Evolutionary conservation across 306 rosid genomes (phyloP).

Genomic region (Rosa rugosa): DNA sequence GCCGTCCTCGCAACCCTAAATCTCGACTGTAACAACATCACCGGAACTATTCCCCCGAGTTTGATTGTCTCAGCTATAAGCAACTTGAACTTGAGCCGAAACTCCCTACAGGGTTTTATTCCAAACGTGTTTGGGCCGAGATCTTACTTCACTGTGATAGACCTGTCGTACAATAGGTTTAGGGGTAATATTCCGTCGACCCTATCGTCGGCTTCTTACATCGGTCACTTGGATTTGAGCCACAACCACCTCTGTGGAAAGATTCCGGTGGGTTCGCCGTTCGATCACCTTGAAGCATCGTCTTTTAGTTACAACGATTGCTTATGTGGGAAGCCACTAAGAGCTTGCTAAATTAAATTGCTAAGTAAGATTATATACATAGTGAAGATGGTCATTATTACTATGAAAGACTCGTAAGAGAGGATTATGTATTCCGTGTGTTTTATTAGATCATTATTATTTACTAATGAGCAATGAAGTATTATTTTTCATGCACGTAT

Average conservation of each 20-base stretch:
- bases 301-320: constrained; percentile 80
- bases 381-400: background rate
- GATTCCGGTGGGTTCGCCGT: constrained; percentile 80
- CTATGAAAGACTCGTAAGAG: background rate
- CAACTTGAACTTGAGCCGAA: constrained; percentile 71
- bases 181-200: constrained; percentile 68
- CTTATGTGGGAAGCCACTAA: constrained; percentile 85
- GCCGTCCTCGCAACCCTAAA: constrained; percentile 69
- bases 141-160: constrained; percentile 75
- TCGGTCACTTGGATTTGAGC: constrained; percentile 95
- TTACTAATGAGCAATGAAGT: background rate
- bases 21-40: constrained; percentile 59
- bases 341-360: constrained; percentile 41
- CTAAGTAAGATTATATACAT: background rate
- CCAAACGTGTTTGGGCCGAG: constrained; percentile 60
- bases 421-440: background rate
- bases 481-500: background rate
- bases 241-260: constrained; percentile 83
- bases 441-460: background rate
- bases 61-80: constrained; percentile 57
- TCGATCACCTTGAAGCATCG: constrained; percentile 86
- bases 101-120: constrained; percentile 46
- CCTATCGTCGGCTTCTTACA: constrained; percentile 49
- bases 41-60: constrained; percentile 56
- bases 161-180: constrained; percentile 61